These are phyloP conservation scores for Globisporangium solare DNA, from an alignment of 352 stramenopile species.

Conservation along the genomic window DNA sequence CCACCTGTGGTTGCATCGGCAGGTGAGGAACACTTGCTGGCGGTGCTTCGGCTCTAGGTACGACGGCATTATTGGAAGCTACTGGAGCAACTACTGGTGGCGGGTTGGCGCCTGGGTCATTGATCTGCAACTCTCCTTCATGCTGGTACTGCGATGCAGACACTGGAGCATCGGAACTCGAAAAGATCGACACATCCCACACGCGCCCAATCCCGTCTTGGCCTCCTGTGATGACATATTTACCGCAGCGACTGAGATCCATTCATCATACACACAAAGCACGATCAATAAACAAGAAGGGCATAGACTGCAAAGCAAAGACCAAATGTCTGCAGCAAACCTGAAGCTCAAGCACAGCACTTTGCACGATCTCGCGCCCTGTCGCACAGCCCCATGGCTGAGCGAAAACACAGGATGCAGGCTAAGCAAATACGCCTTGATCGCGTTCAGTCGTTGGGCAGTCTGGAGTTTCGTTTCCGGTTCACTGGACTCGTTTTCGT, in stretches of 20 bases:
- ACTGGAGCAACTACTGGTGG: too few relatives aligned
- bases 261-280: too few relatives aligned
- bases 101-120: neutral
- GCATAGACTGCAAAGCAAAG: too few relatives aligned
- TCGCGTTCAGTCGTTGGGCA: constrained; percentile 57
- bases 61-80: neutral
- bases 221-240: constrained; percentile 89
- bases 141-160: constrained; percentile 50
- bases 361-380: constrained; percentile 61
- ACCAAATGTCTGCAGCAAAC: constrained; percentile 7
- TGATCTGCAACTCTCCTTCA: constrained; percentile 29
- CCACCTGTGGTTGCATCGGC: neutral
- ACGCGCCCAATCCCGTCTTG: constrained; percentile 92
- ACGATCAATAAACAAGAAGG: too few relatives aligned
- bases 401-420: constrained; percentile 78
- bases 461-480: constrained; percentile 76
- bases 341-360: constrained; percentile 67
- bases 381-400: constrained; percentile 42
- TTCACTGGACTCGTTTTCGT: constrained; percentile 8
- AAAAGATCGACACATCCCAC: constrained; percentile 79
- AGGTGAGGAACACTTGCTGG: too few relatives aligned
- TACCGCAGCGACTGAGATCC: constrained; percentile 63
- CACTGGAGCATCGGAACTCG: constrained; percentile 33
- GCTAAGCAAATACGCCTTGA: constrained; percentile 78
- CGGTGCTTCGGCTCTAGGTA: neutral